These are phyloP conservation scores for Aphanomyces euteiches DNA, from an alignment of 352 stramenopile species.

Conservation along the genomic window DNA sequence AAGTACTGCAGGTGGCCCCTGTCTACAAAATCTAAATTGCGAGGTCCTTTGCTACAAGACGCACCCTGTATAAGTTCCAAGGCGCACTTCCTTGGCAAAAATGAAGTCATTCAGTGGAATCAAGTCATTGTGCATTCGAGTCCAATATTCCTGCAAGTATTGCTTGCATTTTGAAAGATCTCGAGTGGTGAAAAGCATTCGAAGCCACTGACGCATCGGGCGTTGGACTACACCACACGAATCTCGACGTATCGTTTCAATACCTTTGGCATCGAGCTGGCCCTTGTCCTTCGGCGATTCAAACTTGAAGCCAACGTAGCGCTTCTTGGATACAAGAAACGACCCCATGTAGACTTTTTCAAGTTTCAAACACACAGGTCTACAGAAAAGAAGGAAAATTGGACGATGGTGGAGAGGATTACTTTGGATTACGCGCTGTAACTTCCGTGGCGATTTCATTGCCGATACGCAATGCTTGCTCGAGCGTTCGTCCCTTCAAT, in stretches of 20 bases:
- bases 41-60: background rate
- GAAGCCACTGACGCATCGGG: slow-evolving; percentile 59
- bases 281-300: slow-evolving; percentile 56
- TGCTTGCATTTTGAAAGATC: slow-evolving; percentile 72
- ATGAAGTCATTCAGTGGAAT: slow-evolving; percentile 74
- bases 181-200: slow-evolving; percentile 60
- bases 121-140: slow-evolving; percentile 58
- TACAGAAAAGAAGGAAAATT: slow-evolving; percentile 30
- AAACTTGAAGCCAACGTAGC: slow-evolving; percentile 88
- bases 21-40: slow-evolving; percentile 29
- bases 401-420: slow-evolving; percentile 4
- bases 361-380: slow-evolving; percentile 75
- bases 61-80: slow-evolving; percentile 64
- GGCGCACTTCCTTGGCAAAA: slow-evolving; percentile 80
- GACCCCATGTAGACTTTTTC: slow-evolving; percentile 92
- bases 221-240: slow-evolving; percentile 86
- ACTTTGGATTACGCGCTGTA: slow-evolving; percentile 82
- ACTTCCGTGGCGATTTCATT: slow-evolving; percentile 87
- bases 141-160: slow-evolving; percentile 58
- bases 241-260: slow-evolving; percentile 91
- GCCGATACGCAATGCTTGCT: slow-evolving; percentile 92
- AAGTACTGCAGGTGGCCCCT: slow-evolving; percentile 70
- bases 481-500: slow-evolving; percentile 89
- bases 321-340: slow-evolving; percentile 94
- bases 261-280: slow-evolving; percentile 87